These are phyloP conservation scores for Oryza punctata DNA, from an alignment of 176 grass and related monocot genomes.

Conservation along the genomic window DNA sequence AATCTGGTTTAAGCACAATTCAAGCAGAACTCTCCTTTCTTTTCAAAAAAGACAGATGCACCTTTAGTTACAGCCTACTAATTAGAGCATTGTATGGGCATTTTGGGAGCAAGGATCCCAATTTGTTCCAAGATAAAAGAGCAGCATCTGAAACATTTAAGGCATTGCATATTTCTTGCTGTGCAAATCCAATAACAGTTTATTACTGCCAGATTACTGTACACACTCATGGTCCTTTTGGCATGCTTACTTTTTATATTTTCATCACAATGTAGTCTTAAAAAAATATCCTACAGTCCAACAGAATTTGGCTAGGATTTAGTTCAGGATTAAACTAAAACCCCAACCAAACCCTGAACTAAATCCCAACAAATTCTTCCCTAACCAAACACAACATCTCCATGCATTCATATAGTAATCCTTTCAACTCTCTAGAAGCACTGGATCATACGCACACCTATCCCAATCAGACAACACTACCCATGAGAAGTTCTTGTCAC, in stretches of 20 bases:
- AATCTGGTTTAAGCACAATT: not conserved
- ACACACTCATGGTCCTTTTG: conserved; percentile 22
- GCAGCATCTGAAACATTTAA: not conserved
- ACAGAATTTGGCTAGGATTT: conserved; percentile 13
- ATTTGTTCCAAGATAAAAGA: not conserved
- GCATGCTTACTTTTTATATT: conserved; percentile 1
- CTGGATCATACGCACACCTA: not conserved
- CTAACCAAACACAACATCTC: conserved; percentile 1
- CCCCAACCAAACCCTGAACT: conserved; percentile 13
- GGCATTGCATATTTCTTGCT: not conserved
- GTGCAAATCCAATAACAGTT: conserved; percentile 1
- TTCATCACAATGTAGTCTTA: not conserved
- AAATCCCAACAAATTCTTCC: conserved; percentile 7
- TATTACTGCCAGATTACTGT: not conserved
- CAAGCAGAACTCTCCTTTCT: not conserved
- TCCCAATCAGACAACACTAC: not conserved
- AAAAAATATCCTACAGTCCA: not conserved
- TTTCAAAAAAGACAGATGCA: not conserved
- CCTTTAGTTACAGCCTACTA: not conserved
- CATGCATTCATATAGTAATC: conserved; percentile 12
- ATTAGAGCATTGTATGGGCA: not conserved
- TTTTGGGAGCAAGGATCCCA: not conserved
- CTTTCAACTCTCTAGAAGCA: not conserved
- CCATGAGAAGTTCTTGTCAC: conserved; percentile 10
- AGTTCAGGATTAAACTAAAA: not conserved